Evolutionary conservation across 805 yeast species (phyloP), one percentile per base, ranked within the genome.

Genomic region (Candida jianshihensis): DNA sequence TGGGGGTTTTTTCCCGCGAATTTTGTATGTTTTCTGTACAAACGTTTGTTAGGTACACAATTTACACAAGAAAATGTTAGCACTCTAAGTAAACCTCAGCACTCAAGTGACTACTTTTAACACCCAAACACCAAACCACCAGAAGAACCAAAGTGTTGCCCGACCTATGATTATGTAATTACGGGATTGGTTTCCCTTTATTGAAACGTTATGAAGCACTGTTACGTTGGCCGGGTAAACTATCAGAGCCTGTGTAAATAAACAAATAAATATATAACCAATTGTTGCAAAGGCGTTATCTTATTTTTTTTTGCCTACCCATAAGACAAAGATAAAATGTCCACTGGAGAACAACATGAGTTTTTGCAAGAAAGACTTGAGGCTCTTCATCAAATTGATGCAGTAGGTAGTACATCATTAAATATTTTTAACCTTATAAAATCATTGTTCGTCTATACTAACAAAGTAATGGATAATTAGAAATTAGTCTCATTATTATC

Each of bases 311-410:
- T 21, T 8, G 10, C 24, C 10, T 21, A 21, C 18, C 15, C 15
- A n/a, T 6, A 36, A 27, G n/a, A n/a, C n/a, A n/a, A n/a, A n/a
- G 24, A 27, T 25, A 17, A 11, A 7, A 44, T 44, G 47, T 36
- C 40, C 15, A 36, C 28, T n/a, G 44, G 42, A 20, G 46, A 45
- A 25, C 56, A 51, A 31, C 54, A 51, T 31, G 51, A 49, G 3
- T 73, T 59, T 46, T 66, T 78, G 4, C 69, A 73, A 41, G 61
- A 68, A 36, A 52, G 85, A 34, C 55, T 79, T 22, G 73, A 73
- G 19, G 60, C 77, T 2, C 57, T 79, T 3, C 62, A 71, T 38
- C 64, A 64, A 7, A 67, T 78, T 8, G 86, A 79, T 39, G 42
- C 52, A 0, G 61, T 56, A 35, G 26, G 60, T 46, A 8, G 13